Base-by-base conservation (phyloP, 2,329 filamentous ascomycete genomes). In the Zarea fungicola region DNA sequence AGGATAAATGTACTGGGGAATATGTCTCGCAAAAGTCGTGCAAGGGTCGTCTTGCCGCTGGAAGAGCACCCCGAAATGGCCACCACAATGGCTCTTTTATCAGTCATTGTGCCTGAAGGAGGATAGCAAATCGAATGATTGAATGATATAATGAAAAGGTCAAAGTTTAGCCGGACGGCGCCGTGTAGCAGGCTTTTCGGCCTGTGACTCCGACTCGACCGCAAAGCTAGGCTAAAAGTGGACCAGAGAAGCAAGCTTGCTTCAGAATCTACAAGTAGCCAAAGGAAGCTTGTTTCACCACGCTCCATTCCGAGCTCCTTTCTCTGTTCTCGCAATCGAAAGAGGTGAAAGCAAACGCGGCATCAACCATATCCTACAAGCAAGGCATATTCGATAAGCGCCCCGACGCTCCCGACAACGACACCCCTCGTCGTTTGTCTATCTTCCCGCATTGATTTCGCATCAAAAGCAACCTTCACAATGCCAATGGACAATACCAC, bases 21-120 rank as follows among this genome's bases (percentile, higher is more conserved):
- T 56, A 95, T 84, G 62, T 88, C 83, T 51, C 89, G 83, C 16
- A 99, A 75, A 11, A 96, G 76, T 3, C 92, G 81, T 18, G 90
- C 87, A 13, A 99, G 79, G 3, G 93, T 97, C 3, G 93, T 97
- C 73, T 99, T 99, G 52, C 93, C 93, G 59, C 87, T 92, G 4
- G 87, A 95, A 2, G 92, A 96, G 55, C 87, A 89, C 49, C 93
- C 93, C 32, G 89, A 95, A 51, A 97, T 83, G 52, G 84, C 89
- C 48, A 97, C 73, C 36, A 96, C 72, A 52, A 92, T 64, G 31
- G 77, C 76, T 43, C 71, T 75, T 18, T 58, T 63, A n/a, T 63
- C 55, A 3, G 51, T 52, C 66, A 73, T 73, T 7, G 9, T 28
- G 5, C 19, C 18, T 16, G n/a, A 21, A 28, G n/a, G 6, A 6